Percentiles rank a stretch among this genome's conserved stretches.
Conservation (phyloP, 345 rosid species). For the Citrus cavaleriei region DNA sequence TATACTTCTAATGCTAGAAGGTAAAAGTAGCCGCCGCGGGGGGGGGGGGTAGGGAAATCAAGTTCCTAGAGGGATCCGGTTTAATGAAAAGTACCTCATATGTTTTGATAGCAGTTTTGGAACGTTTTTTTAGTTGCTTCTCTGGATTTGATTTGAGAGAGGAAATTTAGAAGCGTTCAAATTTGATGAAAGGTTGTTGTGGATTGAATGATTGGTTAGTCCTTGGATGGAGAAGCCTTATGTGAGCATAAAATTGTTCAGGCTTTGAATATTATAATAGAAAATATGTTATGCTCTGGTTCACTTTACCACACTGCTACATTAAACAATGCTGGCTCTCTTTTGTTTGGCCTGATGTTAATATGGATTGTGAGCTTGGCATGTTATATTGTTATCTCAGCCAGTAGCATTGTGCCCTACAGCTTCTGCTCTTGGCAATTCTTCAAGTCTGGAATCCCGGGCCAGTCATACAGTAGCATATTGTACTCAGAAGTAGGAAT, state of each 20-base stretch:
- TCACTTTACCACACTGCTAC: not conserved
- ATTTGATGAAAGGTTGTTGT: not conserved
- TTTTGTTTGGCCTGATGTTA: not conserved
- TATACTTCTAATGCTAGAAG: not conserved
- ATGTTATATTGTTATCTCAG: not conserved
- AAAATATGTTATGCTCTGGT: not conserved
- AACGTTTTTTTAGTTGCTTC: not conserved
- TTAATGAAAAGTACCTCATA: not conserved
- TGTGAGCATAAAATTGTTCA: not conserved
- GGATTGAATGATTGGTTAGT: not conserved
- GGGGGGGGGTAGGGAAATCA: too few species aligned
- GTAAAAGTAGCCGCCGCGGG: too few species aligned
- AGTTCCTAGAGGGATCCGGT: not conserved
- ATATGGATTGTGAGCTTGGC: not conserved
- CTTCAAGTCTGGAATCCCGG: too few species aligned
- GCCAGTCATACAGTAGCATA: too few species aligned
- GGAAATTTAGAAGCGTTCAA: not conserved
- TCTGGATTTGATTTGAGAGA: not conserved
- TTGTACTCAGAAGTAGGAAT: not conserved
- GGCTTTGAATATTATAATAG: not conserved
- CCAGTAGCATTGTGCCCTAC: not conserved
- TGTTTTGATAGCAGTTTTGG: not conserved
- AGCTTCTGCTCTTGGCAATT: not conserved
- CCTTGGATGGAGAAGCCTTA: not conserved
- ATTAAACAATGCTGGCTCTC: not conserved